These are phyloP conservation scores for Canavalia ensiformis DNA, from an alignment of 306 rosid genomes.

Conservation along the genomic window DNA sequence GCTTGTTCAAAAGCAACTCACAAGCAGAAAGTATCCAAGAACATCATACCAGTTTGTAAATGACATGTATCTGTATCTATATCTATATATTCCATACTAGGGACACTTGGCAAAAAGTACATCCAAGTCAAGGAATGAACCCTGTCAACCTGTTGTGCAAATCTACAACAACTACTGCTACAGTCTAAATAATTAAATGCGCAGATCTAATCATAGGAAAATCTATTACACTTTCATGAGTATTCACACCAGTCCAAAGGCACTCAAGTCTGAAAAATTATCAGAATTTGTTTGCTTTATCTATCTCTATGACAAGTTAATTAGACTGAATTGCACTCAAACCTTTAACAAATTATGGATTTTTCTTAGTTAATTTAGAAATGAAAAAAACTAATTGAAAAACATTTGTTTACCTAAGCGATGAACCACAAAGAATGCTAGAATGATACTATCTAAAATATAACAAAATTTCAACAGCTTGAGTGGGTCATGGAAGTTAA, in stretches of 20 bases:
- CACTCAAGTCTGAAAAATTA: neutral
- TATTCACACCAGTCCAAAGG: neutral
- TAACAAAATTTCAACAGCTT: neutral
- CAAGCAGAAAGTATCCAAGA: neutral
- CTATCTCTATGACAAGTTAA: neutral
- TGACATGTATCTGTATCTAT: neutral
- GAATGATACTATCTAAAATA: neutral
- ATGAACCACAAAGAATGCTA: neutral
- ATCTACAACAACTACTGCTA: too few relatives aligned
- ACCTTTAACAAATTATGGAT: neutral
- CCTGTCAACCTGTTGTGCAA: neutral
- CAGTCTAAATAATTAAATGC: too few relatives aligned
- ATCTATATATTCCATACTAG: neutral
- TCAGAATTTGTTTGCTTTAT: neutral
- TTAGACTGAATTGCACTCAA: neutral
- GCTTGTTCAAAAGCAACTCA: slow-evolving; percentile 1
- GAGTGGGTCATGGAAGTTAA: neutral
- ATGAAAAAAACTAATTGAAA: neutral
- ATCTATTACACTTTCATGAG: neutral
- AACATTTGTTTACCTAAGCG: neutral
- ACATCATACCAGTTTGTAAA: neutral
- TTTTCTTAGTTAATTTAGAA: neutral
- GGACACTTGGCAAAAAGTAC: neutral
- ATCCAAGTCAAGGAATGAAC: neutral
- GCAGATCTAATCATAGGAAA: neutral